Evolutionary conservation across 2,329 filamentous ascomycete species (phyloP).

Genomic region (Myriosclerotinia duriaeana): DNA sequence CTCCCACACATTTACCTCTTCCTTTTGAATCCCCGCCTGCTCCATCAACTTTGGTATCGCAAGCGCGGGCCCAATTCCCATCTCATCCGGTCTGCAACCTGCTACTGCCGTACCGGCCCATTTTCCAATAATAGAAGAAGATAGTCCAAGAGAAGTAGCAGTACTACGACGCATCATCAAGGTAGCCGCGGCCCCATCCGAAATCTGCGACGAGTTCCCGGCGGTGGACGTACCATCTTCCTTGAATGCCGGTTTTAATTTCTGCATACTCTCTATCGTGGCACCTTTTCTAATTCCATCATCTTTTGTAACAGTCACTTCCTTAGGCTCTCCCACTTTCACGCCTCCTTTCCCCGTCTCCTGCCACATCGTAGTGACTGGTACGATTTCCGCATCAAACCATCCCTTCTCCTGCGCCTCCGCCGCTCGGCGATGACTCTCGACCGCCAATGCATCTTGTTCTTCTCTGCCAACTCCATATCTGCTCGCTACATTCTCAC

Average conservation of each 20-base stretch:
- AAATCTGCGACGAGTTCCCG: constrained; percentile 83
- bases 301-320: constrained; percentile 70
- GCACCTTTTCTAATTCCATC: constrained; percentile 76
- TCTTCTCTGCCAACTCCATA: constrained; percentile 73
- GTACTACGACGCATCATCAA: constrained; percentile 83
- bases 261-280: constrained; percentile 67
- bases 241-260: constrained; percentile 84
- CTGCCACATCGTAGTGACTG: constrained; percentile 70
- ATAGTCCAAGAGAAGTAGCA: constrained; percentile 70
- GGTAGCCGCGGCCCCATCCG: constrained; percentile 81
- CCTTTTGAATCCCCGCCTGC: constrained; percentile 62
- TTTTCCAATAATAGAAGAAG: constrained; percentile 70
- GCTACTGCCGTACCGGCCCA: constrained; percentile 75
- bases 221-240: constrained; percentile 75
- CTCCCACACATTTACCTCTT: constrained; percentile 83
- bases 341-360: constrained; percentile 61
- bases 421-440: constrained; percentile 71
- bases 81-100: constrained; percentile 85
- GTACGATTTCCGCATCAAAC: constrained; percentile 78
- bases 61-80: constrained; percentile 86
- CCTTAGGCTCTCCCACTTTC: constrained; percentile 55
- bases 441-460: constrained; percentile 79
- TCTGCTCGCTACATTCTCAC: constrained; percentile 79
- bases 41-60: constrained; percentile 81
- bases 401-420: constrained; percentile 65